Base-by-base conservation (phyloP, 108 stramenopile species). In the Pseudonitzschia pungens region DNA sequence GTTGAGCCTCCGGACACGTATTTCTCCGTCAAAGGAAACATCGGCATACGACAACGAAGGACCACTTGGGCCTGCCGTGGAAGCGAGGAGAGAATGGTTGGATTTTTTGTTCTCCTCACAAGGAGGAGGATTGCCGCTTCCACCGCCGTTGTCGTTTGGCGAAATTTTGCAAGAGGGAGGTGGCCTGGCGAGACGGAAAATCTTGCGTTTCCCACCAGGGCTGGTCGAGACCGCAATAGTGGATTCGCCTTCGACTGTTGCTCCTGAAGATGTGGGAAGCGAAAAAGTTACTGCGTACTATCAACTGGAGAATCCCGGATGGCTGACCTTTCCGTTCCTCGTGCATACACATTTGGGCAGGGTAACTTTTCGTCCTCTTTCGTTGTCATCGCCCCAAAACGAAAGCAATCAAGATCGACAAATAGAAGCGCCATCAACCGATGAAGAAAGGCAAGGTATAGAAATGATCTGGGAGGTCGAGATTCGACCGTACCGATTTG, bases 321-420 rank as follows among this genome's bases (percentile, higher is more conserved):
- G 72, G 80, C 15, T 44, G 4, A 83, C 83, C 33, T 79, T 84
- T 31, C 80, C 83, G 11, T 84, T 81, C 72, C 66, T 81, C 15
- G 41, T 81, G 15, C 83, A 84, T 64, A 81, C 80, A 27, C 83
- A 84, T 48, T 22, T 75, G 33, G 83, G 80, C 6, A 29, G 57
- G 15, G 80, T 84, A 29, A 29, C 48, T 31, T 83, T 84, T 65
- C 57, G 52, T 16, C 20, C 20, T 7, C 45, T 11, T 4, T 18
- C 6, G 36, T 36, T 6, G 36, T 36, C 36, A 36, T 36, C 36
- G 36, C 36, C 36, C 36, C 2, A 2, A 36, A 36, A 36, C 4
- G 36, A 36, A 5, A 36, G 36, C 36, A 6, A 36, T 2, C 36
- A 36, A 36, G 36, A 36, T 5, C 36, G 6, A 36, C 2, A 36